A percentile compares a stretch with the other conserved stretches of the same genome.
phyloP scores from a whole-genome alignment of 768 basidiomycete species.

The Candolleomyces aberdarensis region DNA sequence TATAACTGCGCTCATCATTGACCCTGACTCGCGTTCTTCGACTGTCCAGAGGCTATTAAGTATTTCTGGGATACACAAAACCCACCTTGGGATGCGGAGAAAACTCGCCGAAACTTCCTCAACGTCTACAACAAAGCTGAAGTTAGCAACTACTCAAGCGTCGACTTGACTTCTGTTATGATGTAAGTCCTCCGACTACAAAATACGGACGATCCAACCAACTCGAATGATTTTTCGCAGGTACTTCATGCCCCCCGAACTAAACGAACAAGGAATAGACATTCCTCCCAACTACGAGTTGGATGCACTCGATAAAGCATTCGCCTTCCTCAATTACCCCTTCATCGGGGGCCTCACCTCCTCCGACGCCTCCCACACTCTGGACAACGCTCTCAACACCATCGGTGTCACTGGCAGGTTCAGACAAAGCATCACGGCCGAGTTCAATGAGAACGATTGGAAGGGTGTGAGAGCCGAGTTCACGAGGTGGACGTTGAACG shows the following conservation, averaged over 20 bases:
- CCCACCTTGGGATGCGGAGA: constrained; percentile 1
- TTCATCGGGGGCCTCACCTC: not conserved
- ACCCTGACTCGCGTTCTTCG: too few species aligned
- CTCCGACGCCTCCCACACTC: too few species aligned
- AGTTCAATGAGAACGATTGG: too few species aligned
- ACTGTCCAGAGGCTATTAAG: too few species aligned
- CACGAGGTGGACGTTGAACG: too few species aligned
- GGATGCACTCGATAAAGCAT: constrained; percentile 14
- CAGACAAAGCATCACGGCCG: too few species aligned
- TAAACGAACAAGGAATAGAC: constrained; percentile 9
- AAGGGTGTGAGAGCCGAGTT: too few species aligned
- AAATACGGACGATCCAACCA: not conserved
- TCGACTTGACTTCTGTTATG: constrained; percentile 17
- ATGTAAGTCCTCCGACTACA: constrained; percentile 9
- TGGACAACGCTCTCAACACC: too few species aligned
- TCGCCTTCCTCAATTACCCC: constrained; percentile 16
- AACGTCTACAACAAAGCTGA: constrained; percentile 11
- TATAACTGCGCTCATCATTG: too few species aligned
- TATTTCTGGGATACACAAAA: too few species aligned
- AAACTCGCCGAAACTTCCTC: constrained; percentile 11
- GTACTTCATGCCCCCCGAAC: constrained; percentile 17
- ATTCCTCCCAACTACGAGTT: constrained; percentile 13
- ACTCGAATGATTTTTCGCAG: constrained; percentile 5
- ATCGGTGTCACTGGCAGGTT: too few species aligned
- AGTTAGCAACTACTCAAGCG: constrained; percentile 13